Evolutionary conservation across 768 basidiomycete species (phyloP).

Genomic region (Crepidotus variabilis): DNA sequence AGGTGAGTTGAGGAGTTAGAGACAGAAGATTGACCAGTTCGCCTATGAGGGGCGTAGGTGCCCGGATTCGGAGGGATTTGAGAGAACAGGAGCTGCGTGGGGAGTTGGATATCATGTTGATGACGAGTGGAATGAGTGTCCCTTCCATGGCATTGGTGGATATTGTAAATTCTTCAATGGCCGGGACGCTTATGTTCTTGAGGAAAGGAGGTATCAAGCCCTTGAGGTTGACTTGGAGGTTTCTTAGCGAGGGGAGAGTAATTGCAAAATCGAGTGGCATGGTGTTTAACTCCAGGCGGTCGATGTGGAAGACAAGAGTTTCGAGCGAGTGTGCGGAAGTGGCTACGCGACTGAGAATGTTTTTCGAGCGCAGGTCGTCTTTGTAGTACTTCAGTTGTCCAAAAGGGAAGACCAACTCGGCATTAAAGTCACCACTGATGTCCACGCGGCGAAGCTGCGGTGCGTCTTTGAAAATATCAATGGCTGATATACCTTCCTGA

Average conservation of each 20-base stretch:
- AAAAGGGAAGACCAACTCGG: constrained; percentile 15
- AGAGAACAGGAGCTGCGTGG: constrained; percentile 7
- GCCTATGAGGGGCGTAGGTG: constrained; percentile 6
- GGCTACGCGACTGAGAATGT: constrained; percentile 10
- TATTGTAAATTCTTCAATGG: constrained; percentile 47
- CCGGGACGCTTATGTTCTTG: constrained; percentile 17
- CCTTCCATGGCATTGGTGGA: constrained; percentile 76
- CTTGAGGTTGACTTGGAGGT: constrained; percentile 18
- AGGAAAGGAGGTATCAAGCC: constrained; percentile 9
- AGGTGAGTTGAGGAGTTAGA: constrained; percentile 11
- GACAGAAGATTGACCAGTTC: constrained; percentile 11
- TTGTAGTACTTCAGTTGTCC: constrained; percentile 20
- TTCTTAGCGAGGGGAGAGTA: constrained; percentile 12
- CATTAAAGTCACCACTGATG: constrained; percentile 12
- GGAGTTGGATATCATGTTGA: constrained; percentile 12
- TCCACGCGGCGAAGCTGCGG: constrained; percentile 15
- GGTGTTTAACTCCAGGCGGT: too few species aligned
- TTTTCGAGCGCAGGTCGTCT: constrained; percentile 12
- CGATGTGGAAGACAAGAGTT: constrained; percentile 16
- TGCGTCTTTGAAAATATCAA: constrained; percentile 21
- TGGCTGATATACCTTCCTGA: neutral
- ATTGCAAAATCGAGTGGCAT: constrained; percentile 13
- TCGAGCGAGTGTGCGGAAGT: constrained; percentile 9
- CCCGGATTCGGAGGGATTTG: constrained; percentile 15
- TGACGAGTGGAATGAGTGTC: constrained; percentile 39